Percentiles rank a stretch among this genome's conserved stretches.
phyloP scores from a whole-genome alignment of 495 filamentous ascomycete genomes.

The Penicillium silybi region DNA sequence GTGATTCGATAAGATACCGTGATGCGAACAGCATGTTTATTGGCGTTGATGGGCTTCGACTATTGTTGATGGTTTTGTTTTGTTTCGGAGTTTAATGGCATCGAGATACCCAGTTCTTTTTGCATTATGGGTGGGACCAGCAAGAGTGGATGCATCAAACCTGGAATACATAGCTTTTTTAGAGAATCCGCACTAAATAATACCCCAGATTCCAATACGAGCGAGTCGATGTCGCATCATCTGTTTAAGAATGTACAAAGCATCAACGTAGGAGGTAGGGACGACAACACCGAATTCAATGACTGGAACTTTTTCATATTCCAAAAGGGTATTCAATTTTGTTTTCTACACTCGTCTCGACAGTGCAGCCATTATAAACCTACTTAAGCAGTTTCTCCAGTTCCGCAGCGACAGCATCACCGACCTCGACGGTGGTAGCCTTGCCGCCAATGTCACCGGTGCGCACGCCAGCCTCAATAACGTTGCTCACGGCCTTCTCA shows the following conservation, averaged over 20 bases:
- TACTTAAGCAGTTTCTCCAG: slow-evolving; percentile 45
- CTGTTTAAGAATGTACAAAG: neutral
- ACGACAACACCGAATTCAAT: neutral
- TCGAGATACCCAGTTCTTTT: slow-evolving; percentile 33
- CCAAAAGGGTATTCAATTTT: slow-evolving; percentile 28
- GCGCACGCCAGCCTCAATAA: slow-evolving; percentile 48
- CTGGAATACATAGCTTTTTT: neutral
- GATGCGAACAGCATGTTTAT: neutral
- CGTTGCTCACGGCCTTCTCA: slow-evolving; percentile 50
- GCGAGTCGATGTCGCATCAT: neutral
- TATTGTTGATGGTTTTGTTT: slow-evolving; percentile 3
- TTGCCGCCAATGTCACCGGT: slow-evolving; percentile 55
- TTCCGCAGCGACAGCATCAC: slow-evolving; percentile 50
- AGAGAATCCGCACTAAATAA: neutral
- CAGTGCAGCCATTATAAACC: slow-evolving; percentile 5
- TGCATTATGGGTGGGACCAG: neutral
- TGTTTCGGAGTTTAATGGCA: slow-evolving; percentile 18
- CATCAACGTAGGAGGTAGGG: neutral
- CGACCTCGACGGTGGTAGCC: slow-evolving; percentile 47
- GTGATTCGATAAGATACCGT: slow-evolving; percentile 41
- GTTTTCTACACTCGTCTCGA: slow-evolving; percentile 21
- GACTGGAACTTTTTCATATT: slow-evolving; percentile 4
- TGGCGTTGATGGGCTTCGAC: slow-evolving; percentile 4
- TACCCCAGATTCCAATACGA: neutral
- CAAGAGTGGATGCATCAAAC: neutral